Evolutionary conservation across 352 stramenopile genomes (phyloP).

Genomic region (Hyaloperonospora arabidopsidis): DNA sequence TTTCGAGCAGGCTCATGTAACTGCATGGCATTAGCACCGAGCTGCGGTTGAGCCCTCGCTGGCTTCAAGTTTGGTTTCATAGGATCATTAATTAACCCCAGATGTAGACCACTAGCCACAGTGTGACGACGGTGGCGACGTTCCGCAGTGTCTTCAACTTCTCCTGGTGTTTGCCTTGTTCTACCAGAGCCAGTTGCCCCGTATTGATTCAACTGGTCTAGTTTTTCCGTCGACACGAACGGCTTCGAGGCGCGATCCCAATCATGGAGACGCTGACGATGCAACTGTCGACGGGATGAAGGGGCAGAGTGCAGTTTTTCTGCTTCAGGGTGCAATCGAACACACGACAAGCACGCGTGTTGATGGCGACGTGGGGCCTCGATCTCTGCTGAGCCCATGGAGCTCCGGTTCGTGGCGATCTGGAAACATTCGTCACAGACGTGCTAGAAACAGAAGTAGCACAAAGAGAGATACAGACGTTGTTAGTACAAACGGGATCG

Average conservation of each 20-base stretch:
- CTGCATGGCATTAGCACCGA: constrained; percentile 13
- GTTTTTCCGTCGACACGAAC: constrained; percentile 11
- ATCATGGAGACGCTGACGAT: constrained; percentile 5
- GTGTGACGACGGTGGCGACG: constrained; percentile 12
- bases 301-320: constrained; percentile 5
- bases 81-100: constrained; percentile 3
- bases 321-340: constrained; percentile 11
- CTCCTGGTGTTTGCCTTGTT: too few species aligned
- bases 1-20: constrained; percentile 5
- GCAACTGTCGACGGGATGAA: constrained; percentile 2
- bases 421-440: constrained; percentile 22
- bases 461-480: too few species aligned
- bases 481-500: too few species aligned
- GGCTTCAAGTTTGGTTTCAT: not conserved
- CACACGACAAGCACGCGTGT: constrained; percentile 22
- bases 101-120: constrained; percentile 12
- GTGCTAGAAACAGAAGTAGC: constrained; percentile 2
- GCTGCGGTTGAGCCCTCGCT: constrained; percentile 10
- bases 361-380: constrained; percentile 5
- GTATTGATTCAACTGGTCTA: too few species aligned
- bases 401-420: constrained; percentile 6
- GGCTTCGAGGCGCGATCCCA: constrained; percentile 13
- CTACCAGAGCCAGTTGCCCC: too few species aligned
- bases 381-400: constrained; percentile 6
- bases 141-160: too few species aligned